Conservation (phyloP, 371 early-diverging fungal genomes). For the Rhizopus sp. region DNA sequence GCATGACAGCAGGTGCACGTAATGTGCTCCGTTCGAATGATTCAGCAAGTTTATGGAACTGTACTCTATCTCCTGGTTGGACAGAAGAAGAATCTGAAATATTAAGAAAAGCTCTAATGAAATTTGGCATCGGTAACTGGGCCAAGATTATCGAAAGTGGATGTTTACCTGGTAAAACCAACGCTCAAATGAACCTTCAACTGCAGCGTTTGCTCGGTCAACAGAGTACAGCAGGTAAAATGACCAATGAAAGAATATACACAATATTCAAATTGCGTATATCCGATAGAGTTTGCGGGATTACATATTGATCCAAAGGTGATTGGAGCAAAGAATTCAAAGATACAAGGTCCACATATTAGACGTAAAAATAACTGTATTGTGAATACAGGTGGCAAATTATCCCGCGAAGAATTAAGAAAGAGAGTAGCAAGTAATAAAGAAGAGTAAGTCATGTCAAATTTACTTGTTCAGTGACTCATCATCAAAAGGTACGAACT, state of each 20-base stretch:
- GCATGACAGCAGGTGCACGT: constrained; percentile 87
- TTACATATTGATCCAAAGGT: constrained; percentile 88
- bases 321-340: constrained; percentile 80
- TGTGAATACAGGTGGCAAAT: constrained; percentile 78
- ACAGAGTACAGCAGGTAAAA: constrained; percentile 84
- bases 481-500: constrained; percentile 63
- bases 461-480: not conserved
- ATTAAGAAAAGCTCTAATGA: constrained; percentile 82
- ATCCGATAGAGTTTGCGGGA: constrained; percentile 76
- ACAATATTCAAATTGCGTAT: not conserved
- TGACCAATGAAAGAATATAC: not conserved
- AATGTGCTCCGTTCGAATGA: constrained; percentile 91
- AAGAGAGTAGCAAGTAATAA: constrained; percentile 69
- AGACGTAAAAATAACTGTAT: constrained; percentile 91
- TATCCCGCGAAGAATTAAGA: constrained; percentile 76
- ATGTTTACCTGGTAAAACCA: constrained; percentile 86
- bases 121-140: constrained; percentile 94
- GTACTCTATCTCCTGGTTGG: constrained; percentile 93
- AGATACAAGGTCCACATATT: constrained; percentile 78
- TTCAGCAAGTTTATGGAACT: constrained; percentile 91
- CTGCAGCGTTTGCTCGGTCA: constrained; percentile 91
- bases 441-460: constrained; percentile 54
- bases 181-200: constrained; percentile 94
- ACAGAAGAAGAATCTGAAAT: constrained; percentile 81
- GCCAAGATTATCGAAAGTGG: constrained; percentile 87